phyloP scores from a whole-genome alignment of 2,329 filamentous ascomycete genomes.

The Xylaria sp. region DNA sequence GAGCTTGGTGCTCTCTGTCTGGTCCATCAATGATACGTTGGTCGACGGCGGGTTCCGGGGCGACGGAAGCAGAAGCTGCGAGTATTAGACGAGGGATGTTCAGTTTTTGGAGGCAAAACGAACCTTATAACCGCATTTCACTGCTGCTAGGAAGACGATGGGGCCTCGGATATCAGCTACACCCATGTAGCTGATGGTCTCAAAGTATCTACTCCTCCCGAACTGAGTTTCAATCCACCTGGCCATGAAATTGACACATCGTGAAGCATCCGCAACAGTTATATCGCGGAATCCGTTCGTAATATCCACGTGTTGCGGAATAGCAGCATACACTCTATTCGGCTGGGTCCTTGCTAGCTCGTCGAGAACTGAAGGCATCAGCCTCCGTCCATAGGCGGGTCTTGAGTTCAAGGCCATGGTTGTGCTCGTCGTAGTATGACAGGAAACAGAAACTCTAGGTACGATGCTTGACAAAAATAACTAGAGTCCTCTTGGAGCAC shows the following conservation, averaged over 20 bases:
- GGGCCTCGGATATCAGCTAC: slow-evolving; percentile 38
- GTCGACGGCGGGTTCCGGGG: slow-evolving; percentile 24
- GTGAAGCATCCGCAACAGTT: slow-evolving; percentile 25
- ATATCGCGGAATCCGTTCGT: slow-evolving; percentile 27
- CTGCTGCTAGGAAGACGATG: slow-evolving; percentile 38
- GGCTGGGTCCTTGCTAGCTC: slow-evolving; percentile 17
- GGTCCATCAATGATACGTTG: slow-evolving; percentile 23
- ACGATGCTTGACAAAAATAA: no score
- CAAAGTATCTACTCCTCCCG: slow-evolving; percentile 24
- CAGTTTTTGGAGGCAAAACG: not conserved
- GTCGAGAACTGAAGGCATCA: slow-evolving; percentile 23
- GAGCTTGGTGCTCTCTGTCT: slow-evolving; percentile 22
- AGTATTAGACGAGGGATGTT: not conserved
- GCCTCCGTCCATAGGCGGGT: slow-evolving; percentile 19
- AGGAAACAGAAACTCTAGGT: no score
- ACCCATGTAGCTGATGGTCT: slow-evolving; percentile 35
- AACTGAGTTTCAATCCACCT: slow-evolving; percentile 27
- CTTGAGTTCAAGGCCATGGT: slow-evolving; percentile 16
- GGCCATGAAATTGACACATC: slow-evolving; percentile 34
- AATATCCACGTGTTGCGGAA: slow-evolving; percentile 22
- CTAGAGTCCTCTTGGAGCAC: no score
- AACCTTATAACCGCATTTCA: slow-evolving; percentile 44
- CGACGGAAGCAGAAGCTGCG: slow-evolving; percentile 28
- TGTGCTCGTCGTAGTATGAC: no score
- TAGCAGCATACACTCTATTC: slow-evolving; percentile 24